Base-by-base conservation (phyloP, 768 basidiomycete species). In the Auricularia auricula-judae region DNA sequence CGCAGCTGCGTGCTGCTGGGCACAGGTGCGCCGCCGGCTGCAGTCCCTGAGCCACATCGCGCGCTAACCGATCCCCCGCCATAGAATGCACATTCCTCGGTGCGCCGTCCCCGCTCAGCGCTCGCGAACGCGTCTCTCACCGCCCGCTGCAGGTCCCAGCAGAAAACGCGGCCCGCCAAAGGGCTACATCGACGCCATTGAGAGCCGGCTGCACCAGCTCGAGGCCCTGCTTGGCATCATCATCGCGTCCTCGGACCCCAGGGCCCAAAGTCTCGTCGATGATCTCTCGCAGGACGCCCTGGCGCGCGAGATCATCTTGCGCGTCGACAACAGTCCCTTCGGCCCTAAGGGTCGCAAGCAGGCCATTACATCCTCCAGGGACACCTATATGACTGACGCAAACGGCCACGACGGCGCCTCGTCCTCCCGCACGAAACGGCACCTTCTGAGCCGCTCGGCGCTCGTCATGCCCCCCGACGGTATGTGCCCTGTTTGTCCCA, bases 131-230 rank as follows among this genome's bases (percentile, higher is more conserved):
- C 18, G 12, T 36, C 21, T 62, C 35, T 29, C 23, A 21, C 3
- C n/a, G 36, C 14, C 33, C 10, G 29, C 18, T n/a, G 21, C 65
- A 71, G 71, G 71, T 36, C 88, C 88, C 7, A 89, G 88, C 12
- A 83, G 87, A 68, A 89, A 89, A 72, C 87, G 92, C 68, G 92
- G 92, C 2, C 89, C 89, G 3, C 89, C 91, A n/a, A 92, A 91
- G 71, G 93, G 93, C 1, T 96, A 96, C 78, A 94, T 96, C 71
- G 92, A 95, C 70, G 92, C 92, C 35, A 93, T 96, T 69, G 93
- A 96, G 75, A 89, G 89, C 14, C 84, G 91, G 14, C 77, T 96
- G 4, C 93, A 96, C 69, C 91, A 95, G 71, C 91, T 92, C 18
- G 93, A 96, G 73, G 93, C 93, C 0, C 79, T 96, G 51, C 79